Percentiles rank a stretch among this genome's conserved stretches.
These are phyloP conservation scores for Candida krabiensis DNA, from an alignment of 805 yeast genomes.

Conservation along the genomic window DNA sequence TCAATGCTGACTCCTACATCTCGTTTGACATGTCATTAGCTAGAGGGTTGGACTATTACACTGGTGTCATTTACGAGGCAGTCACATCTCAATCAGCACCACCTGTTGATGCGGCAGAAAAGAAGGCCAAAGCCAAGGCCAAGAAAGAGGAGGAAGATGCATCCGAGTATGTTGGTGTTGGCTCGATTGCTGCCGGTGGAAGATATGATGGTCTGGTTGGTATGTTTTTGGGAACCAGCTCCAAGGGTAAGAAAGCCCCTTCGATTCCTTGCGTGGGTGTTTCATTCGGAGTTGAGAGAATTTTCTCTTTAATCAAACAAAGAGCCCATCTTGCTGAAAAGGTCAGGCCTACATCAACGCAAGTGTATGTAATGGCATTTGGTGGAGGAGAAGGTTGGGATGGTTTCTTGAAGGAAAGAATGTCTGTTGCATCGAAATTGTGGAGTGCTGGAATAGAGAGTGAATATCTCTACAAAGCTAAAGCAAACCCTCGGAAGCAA, in stretches of 20 bases:
- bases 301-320: constrained; percentile 85
- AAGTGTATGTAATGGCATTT: constrained; percentile 95
- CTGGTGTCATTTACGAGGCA: constrained; percentile 95
- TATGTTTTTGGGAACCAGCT: constrained; percentile 85
- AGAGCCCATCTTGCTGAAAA: constrained; percentile 62
- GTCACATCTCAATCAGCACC: constrained; percentile 97
- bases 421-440: constrained; percentile 75
- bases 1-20: constrained; percentile 63
- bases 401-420: constrained; percentile 90
- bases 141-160: constrained; percentile 78
- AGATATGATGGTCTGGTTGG: constrained; percentile 96
- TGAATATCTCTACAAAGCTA: constrained; percentile 88
- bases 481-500: constrained; percentile 94
- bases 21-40: constrained; percentile 94
- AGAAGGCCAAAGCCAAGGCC: constrained; percentile 44
- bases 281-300: constrained; percentile 95
- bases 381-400: constrained; percentile 98
- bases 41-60: constrained; percentile 96
- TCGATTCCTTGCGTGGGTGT: constrained; percentile 97
- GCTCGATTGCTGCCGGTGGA: constrained; percentile 98
- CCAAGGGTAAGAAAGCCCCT: constrained; percentile 61
- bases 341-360: constrained; percentile 83
- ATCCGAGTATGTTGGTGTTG: constrained; percentile 95
- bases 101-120: constrained; percentile 72
- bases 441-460: constrained; percentile 91